Percentiles rank a stretch among this genome's conserved stretches.
These are phyloP conservation scores for Monosporascus sp. DNA, from an alignment of 2,329 filamentous ascomycete genomes.

Conservation along the genomic window DNA sequence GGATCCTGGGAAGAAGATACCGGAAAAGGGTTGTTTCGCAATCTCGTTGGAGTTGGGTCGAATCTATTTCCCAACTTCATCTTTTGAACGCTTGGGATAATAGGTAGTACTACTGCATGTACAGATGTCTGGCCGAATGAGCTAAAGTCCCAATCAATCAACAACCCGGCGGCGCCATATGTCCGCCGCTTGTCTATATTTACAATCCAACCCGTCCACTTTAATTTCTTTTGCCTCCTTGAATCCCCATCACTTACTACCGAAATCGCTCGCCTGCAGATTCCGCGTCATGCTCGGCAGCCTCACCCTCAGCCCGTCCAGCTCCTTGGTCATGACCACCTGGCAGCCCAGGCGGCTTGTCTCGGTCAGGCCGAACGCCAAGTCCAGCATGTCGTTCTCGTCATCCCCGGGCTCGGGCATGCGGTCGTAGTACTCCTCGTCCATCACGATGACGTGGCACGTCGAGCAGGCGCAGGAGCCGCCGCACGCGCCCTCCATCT, in stretches of 20 bases:
- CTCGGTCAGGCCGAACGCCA: slow-evolving; percentile 86
- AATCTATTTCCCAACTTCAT: not conserved
- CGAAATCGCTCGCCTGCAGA: slow-evolving; percentile 90
- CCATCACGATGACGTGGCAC: slow-evolving; percentile 81
- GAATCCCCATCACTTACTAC: slow-evolving; percentile 4
- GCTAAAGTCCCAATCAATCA: no score
- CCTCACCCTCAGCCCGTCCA: slow-evolving; percentile 80
- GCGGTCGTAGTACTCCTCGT: slow-evolving; percentile 68
- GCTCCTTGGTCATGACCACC: slow-evolving; percentile 82
- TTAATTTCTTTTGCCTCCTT: not conserved
- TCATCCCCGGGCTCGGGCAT: slow-evolving; percentile 75
- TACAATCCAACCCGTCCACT: not conserved
- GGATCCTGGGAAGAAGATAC: slow-evolving; percentile 24
- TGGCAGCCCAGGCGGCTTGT: slow-evolving; percentile 82
- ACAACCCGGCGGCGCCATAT: no score
- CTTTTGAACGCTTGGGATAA: not conserved
- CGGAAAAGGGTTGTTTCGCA: not conserved
- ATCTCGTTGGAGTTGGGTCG: slow-evolving; percentile 5
- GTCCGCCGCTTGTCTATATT: no score
- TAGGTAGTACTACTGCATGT: not conserved
- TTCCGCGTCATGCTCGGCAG: slow-evolving; percentile 94
- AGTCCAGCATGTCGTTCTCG: slow-evolving; percentile 85
- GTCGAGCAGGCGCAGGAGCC: slow-evolving; percentile 91
- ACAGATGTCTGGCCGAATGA: not conserved
- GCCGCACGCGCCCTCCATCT: slow-evolving; percentile 98